Percentiles rank a stretch among this genome's conserved stretches.
Evolutionary conservation across 306 rosid genomes (phyloP).

Genomic region (Quercus mongolica): DNA sequence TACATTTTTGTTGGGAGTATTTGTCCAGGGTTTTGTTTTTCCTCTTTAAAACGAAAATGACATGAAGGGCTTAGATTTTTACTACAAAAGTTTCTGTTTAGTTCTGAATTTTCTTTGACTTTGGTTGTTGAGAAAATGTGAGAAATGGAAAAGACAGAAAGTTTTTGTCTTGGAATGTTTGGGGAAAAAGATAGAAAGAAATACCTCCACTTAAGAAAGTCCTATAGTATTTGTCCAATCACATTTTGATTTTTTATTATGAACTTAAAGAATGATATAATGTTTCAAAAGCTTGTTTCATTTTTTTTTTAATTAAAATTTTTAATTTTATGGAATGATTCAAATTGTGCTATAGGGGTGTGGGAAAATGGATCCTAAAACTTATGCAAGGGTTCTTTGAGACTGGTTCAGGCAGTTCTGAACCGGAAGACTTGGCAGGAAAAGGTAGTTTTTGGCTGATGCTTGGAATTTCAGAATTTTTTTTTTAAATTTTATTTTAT

Average conservation of each 20-base stretch:
- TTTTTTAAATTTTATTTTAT: too few relatives aligned
- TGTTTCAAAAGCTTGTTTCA: not conserved
- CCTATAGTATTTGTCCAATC: not conserved
- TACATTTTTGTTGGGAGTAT: too few relatives aligned
- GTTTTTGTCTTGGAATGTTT: not conserved
- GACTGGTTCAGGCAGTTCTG: constrained; percentile 43
- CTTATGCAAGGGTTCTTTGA: constrained; percentile 81
- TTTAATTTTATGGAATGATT: constrained; percentile 3
- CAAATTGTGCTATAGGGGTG: constrained; percentile 61
- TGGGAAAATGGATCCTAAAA: constrained; percentile 89
- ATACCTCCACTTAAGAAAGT: not conserved
- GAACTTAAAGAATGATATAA: too few relatives aligned
- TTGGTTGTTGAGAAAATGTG: not conserved
- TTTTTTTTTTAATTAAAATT: not conserved
- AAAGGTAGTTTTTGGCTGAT: constrained; percentile 35
- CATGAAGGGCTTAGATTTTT: not conserved
- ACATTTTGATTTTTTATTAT: not conserved
- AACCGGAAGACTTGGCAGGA: constrained; percentile 49
- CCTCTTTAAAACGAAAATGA: not conserved
- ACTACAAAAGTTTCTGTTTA: not conserved
- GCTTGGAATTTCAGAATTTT: not conserved
- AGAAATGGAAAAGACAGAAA: not conserved
- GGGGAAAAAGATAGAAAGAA: not conserved
- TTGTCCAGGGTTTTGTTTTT: too few relatives aligned
- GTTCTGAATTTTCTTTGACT: not conserved